Percentiles rank a stretch among this genome's conserved stretches.
Conservation (phyloP, 345 rosid genomes). For the Populus tremula region DNA sequence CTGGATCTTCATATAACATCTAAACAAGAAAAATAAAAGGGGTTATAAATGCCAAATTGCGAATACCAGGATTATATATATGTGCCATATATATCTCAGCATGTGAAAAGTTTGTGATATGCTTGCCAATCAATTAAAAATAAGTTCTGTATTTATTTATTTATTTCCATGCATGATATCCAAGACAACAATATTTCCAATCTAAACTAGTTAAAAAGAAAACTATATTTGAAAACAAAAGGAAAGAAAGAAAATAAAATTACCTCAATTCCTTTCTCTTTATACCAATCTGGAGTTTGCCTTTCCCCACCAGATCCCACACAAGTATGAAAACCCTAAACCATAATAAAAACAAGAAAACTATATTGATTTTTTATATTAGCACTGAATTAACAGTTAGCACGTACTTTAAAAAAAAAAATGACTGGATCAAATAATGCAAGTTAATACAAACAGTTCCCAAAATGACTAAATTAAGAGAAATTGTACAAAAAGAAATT, state of each 20-base stretch:
- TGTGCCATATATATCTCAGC: background rate
- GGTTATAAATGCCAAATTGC: background rate
- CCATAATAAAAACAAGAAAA: conserved; percentile 1
- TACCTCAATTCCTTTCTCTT: conserved; percentile 96
- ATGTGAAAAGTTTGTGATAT: background rate
- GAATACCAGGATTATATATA: background rate
- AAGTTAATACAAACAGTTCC: too few species aligned
- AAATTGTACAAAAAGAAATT: background rate
- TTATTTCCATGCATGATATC: background rate
- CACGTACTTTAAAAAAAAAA: background rate
- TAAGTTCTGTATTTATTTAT: background rate
- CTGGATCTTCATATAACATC: conserved; percentile 89
- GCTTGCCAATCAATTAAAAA: background rate
- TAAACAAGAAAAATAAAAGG: conserved; percentile 14
- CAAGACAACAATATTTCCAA: background rate
- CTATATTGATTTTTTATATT: too few species aligned
- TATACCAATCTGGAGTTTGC: conserved; percentile 91
- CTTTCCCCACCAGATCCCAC: conserved; percentile 97
- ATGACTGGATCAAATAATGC: background rate
- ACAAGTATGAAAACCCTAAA: conserved; percentile 93
- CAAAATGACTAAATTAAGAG: too few species aligned
- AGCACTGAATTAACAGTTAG: background rate
- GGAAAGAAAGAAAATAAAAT: background rate
- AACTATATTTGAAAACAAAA: background rate
- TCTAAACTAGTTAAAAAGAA: background rate